A percentile compares a stretch with the other conserved stretches of the same genome.
Evolutionary conservation across 129 eudicot species (phyloP).

Genomic region (Flaveria trinervia): DNA sequence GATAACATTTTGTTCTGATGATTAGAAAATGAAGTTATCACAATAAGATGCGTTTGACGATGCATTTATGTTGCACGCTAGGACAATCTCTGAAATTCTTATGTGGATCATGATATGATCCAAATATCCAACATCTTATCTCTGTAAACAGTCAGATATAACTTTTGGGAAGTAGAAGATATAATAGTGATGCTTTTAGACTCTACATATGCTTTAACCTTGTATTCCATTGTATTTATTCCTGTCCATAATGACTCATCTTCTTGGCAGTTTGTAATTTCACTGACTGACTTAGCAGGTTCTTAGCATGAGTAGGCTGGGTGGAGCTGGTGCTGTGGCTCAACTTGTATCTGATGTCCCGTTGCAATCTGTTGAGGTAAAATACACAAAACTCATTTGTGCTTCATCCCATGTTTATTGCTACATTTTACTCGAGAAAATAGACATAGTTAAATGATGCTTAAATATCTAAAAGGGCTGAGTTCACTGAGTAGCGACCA

Average conservation of each 20-base stretch:
- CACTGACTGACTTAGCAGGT: constrained; percentile 50
- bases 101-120: not conserved
- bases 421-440: not conserved
- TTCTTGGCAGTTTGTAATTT: constrained; percentile 11
- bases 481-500: not conserved
- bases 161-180: not conserved
- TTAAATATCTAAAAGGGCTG: not conserved
- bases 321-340: constrained; percentile 97
- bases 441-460: not conserved
- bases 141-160: not conserved
- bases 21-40: not conserved
- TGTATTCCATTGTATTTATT: not conserved
- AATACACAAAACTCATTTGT: not conserved
- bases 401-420: not conserved
- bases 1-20: not conserved
- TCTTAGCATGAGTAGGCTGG: constrained; percentile 98
- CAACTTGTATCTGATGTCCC: constrained; percentile 91
- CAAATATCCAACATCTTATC: not conserved
- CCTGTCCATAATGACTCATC: not conserved
- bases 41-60: not conserved
- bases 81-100: not conserved
- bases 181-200: not conserved
- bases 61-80: not conserved
- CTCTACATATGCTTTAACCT: not conserved
- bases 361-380: constrained; percentile 72